Evolutionary conservation across 768 basidiomycete genomes (phyloP), one percentile per base, ranked within the genome.

Genomic region (Botryobasidium botryosum): DNA sequence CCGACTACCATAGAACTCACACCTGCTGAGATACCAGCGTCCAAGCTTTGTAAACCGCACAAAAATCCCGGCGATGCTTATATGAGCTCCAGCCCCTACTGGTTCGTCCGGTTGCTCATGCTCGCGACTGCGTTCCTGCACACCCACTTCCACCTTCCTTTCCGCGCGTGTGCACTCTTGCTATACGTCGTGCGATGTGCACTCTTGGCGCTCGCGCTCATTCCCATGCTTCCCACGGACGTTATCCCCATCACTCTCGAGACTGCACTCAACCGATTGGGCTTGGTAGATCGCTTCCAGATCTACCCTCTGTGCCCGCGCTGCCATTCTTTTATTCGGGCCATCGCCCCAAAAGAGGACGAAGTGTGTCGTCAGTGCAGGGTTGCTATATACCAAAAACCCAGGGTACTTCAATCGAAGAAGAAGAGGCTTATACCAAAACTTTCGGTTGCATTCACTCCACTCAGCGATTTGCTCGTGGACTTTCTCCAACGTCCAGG

Each of bases 401-500:
- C 31, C 6, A 17, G 17, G 28, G 15, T 18, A 7, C 27, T 18
- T 10, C 17, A 27, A 7, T 38, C 37, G 2, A 15, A 23, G 12
- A 15, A n/a, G 4, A 37, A 26, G 17, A 7, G 15, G 7, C 12
- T 24, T 7, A 35, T 33, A 7, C 35, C 25, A 6, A 27, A 46
- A 13, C 18, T 27, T 13, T 23, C 40, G 6, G 35, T 32, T 6
- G 35, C 47, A 10, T 38, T 21, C 35, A 21, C 27, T 20, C 3
- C 25, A 6, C 23, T 39, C 25, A 15, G 36, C 10, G 26, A 5
- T 1, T 21, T 28, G 6, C 25, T 46, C 4, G 23, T 20, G 10
- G 45, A 46, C 5, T 39, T 37, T 21, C 37, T 46, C 23, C 3
- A 13, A 1, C 39, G 29, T 8, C 33, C 35, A 6, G 46, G 46